These are phyloP conservation scores for Pelargonium citronellum DNA, from an alignment of 441 rosid species.

Conservation along the genomic window DNA sequence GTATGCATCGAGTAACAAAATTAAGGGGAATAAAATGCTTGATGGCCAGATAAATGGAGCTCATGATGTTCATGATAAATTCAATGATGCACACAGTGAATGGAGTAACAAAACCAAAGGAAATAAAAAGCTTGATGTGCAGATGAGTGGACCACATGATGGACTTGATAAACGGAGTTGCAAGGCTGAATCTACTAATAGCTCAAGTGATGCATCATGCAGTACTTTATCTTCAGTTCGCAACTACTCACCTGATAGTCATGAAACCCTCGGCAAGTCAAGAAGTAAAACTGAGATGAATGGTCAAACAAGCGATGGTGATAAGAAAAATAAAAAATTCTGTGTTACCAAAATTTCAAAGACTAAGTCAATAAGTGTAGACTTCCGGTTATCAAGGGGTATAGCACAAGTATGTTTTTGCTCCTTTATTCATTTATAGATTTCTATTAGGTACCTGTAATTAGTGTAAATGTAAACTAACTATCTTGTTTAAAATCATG, in stretches of 20 bases:
- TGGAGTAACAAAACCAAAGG: slow-evolving; percentile 15
- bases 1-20: background rate
- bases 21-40: slow-evolving; percentile 30
- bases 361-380: slow-evolving; percentile 76
- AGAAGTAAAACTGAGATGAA: slow-evolving; percentile 32
- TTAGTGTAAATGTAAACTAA: slow-evolving; percentile 14
- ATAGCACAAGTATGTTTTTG: slow-evolving; percentile 68
- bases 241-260: slow-evolving; percentile 36
- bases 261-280: slow-evolving; percentile 40
- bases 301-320: slow-evolving; percentile 40
- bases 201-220: slow-evolving; percentile 29
- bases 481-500: slow-evolving; percentile 21
- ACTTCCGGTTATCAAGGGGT: slow-evolving; percentile 92
- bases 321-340: slow-evolving; percentile 51
- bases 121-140: slow-evolving; percentile 25
- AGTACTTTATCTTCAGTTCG: slow-evolving; percentile 35
- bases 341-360: slow-evolving; percentile 63
- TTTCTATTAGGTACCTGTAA: slow-evolving; percentile 10
- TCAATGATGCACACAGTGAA: slow-evolving; percentile 2
- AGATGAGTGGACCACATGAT: slow-evolving; percentile 35
- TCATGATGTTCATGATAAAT: slow-evolving; percentile 26
- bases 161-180: slow-evolving; percentile 27
- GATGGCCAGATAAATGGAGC: slow-evolving; percentile 33
- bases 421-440: slow-evolving; percentile 15
- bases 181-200: slow-evolving; percentile 34